These are phyloP conservation scores for Pseudogymnoascus sp. DNA, from an alignment of 2,329 filamentous ascomycete genomes.

Conservation along the genomic window DNA sequence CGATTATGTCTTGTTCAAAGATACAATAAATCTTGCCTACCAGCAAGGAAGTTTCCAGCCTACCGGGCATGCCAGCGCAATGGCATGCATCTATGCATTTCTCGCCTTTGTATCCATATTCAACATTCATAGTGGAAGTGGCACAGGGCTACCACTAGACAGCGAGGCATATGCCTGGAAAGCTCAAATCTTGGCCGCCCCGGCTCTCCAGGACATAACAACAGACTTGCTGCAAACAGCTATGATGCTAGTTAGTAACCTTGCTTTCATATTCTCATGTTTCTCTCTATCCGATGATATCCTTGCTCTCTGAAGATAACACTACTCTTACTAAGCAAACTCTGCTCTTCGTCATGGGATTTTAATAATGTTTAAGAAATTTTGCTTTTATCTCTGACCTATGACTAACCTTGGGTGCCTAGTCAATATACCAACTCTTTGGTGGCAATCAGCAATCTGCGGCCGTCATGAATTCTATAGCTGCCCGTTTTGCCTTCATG, in stretches of 20 bases:
- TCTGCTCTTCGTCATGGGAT: not conserved
- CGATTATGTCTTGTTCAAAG: conserved; percentile 37
- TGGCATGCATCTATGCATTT: conserved; percentile 42
- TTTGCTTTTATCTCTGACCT: not conserved
- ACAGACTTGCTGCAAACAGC: conserved; percentile 37
- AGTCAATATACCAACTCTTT: not conserved
- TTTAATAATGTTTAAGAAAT: not conserved
- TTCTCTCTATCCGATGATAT: not conserved
- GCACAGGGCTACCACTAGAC: conserved; percentile 26
- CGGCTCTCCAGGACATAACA: conserved; percentile 35
- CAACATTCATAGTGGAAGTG: conserved; percentile 16
- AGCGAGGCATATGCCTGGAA: conserved; percentile 33
- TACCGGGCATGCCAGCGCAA: conserved; percentile 29
- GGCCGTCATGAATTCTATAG: not conserved
- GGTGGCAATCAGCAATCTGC: not conserved
- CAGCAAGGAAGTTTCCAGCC: conserved; percentile 14
- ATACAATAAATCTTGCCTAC: conserved; percentile 39
- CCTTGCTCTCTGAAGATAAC: not conserved
- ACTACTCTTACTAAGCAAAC: not conserved
- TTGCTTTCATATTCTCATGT: not conserved
- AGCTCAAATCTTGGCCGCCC: conserved; percentile 34
- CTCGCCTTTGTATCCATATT: conserved; percentile 30
- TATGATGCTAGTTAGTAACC: conserved; percentile 39
- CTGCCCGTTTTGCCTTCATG: not conserved
- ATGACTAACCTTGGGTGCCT: not conserved